Evolutionary conservation across 768 basidiomycete genomes (phyloP).

Genomic region (Leccinum truebloodii): DNA sequence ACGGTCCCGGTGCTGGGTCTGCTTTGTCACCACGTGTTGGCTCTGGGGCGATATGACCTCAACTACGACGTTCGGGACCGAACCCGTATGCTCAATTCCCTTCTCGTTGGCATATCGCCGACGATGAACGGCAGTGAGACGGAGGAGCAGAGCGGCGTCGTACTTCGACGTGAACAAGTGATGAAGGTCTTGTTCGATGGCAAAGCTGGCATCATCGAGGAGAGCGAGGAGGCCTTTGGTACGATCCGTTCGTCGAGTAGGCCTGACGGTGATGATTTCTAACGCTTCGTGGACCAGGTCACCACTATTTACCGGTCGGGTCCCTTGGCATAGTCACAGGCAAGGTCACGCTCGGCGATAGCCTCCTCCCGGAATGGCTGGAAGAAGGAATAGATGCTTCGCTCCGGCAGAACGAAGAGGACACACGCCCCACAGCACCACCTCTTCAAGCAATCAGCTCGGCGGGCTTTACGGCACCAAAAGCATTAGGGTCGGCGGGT

Average conservation of each 20-base stretch:
- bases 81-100: constrained; percentile 71
- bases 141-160: constrained; percentile 66
- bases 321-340: constrained; percentile 65
- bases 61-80: constrained; percentile 93
- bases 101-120: constrained; percentile 59
- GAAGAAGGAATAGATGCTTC: constrained; percentile 81
- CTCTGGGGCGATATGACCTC: constrained; percentile 83
- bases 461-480: constrained; percentile 29
- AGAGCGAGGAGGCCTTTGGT: constrained; percentile 35
- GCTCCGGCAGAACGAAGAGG: constrained; percentile 69
- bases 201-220: constrained; percentile 51
- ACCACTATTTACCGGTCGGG: constrained; percentile 54
- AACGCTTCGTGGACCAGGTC: constrained; percentile 28
- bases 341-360: constrained; percentile 44
- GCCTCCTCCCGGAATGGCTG: constrained; percentile 79
- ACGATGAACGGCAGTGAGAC: constrained; percentile 36
- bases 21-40: constrained; percentile 72
- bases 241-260: constrained; percentile 20
- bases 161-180: constrained; percentile 82
- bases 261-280: constrained; percentile 3
- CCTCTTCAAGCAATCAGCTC: constrained; percentile 44
- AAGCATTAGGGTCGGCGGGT: constrained; percentile 31
- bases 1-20: constrained; percentile 48
- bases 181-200: constrained; percentile 77
- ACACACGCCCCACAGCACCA: constrained; percentile 35